Base-by-base conservation (phyloP, 306 rosid genomes). In the Vigna hirtella region DNA sequence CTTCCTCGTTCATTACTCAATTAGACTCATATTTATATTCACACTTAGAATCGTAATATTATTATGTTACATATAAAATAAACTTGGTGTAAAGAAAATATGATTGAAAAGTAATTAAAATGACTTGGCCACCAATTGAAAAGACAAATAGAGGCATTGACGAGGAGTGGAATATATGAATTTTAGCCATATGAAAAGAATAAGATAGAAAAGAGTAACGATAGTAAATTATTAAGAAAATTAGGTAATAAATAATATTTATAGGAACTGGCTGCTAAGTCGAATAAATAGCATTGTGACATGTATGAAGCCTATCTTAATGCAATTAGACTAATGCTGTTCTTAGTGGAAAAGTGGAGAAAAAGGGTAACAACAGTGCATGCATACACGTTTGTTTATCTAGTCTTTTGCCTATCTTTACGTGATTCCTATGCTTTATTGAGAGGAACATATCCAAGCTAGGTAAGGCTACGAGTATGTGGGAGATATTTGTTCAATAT, bases 361-460 rank as follows among this genome's bases (percentile, higher is more conserved):
- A 61, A 26, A 62, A 32, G 47, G 77, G 72, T 65, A 78, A 56
- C 52, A 74, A 68, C 75, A 77, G 83, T 85, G 75, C 81, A 85
- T 66, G 72, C 83, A 68, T 51, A 56, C 50, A 77, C 64, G 78
- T 66, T 81, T 79, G 84, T 47, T 40, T 50, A 61, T 77, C 36
- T 30, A 61, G 81, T 69, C 83, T 43, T 77, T 72, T 42, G 71
- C 81, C 76, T 61, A 62, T 87, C 91, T 90, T 92, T 90, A 73
- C 68, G 61, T 71, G 93, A 92, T 92, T 92, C 96, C 83, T 70
- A 78, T 90, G 93, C 88, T 89, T 88, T 92, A 92, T 92, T 90
- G 93, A 70, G 82, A 79, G 87, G 89, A 88, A 82, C 85, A 66
- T 87, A 79, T 86, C 88, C 85, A 69, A 20, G 69, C 77, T 47